Evolutionary conservation across 2,329 filamentous ascomycete genomes (phyloP), one percentile per base, ranked within the genome.

Genomic region (Nectriaceae sp.): DNA sequence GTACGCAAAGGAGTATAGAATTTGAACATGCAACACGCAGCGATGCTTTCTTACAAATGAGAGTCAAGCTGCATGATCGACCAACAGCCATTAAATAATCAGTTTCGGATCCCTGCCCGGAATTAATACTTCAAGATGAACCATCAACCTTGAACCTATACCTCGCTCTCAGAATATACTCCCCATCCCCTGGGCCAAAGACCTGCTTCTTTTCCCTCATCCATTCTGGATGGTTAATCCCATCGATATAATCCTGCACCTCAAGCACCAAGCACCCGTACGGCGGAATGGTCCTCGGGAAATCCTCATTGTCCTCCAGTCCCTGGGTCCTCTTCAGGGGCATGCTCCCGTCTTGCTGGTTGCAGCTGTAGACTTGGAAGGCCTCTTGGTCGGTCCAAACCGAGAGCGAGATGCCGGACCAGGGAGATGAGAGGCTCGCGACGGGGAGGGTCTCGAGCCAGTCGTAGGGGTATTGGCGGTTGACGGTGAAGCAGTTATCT

Each of bases 221-320:
- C 93, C 93, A 97, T 69, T 90, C 82, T 0, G 92, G 92, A 60
- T 95, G 82, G 72, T 96, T 97, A 72, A 97, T 94, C 21, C 80
- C 91, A 66, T 96, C 92, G 64, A 97, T 96, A 82, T 85, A 97
- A 68, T 94, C 91, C 76, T 97, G 83, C 11, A 94, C 89, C 74
- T 97, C 93, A 69, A 97, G 80, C 41, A 96, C 93, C 21, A 96
- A 65, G 69, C 93, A 97, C 24, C 90, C 91, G 64, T 91, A 90
- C 74, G 92, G 67, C 47, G 82, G 78, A 21, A 90, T 86, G 6
- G 80, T 80, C 31, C 85, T 76, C 3, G 83, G 80, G 59, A 84
- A 80, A 24, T 73, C 70, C 2, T 70, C 54, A 51, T 79, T 70
- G 52, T 80, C 75, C 52, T 75, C 69, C 4, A 87, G 71, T 15